Evolutionary conservation across 441 rosid species (phyloP).

Genomic region (Corymbia citriodora): DNA sequence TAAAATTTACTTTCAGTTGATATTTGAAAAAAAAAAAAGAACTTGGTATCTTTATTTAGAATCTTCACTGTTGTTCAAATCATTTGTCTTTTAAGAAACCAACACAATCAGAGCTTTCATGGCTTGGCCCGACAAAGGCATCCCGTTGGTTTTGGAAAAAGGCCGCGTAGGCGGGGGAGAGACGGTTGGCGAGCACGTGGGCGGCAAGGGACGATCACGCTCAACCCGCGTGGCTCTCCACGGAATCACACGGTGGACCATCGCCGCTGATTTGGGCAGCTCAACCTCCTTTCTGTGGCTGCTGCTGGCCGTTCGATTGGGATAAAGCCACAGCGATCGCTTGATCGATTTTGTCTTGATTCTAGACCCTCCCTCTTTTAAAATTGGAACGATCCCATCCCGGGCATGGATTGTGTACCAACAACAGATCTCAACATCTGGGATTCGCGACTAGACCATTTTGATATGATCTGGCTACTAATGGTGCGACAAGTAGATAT

Average conservation of each 20-base stretch:
- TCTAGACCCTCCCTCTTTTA: background rate
- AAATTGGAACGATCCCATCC: background rate
- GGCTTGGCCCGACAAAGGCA: background rate
- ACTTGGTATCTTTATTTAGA: no score
- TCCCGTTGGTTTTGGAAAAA: background rate
- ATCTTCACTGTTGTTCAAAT: no score
- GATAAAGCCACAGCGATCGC: background rate
- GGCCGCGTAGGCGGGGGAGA: background rate
- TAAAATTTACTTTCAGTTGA: no score
- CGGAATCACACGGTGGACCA: background rate
- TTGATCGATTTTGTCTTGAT: background rate
- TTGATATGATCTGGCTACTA: no score
- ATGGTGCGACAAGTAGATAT: background rate
- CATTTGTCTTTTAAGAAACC: no score
- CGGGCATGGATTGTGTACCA: background rate
- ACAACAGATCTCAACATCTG: background rate
- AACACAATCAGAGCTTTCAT: background rate
- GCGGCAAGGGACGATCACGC: background rate
- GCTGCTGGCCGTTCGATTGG: background rate
- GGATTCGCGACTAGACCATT: background rate
- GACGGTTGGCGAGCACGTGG: background rate
- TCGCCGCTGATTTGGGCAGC: background rate
- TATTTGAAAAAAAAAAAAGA: no score
- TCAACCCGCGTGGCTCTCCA: background rate
- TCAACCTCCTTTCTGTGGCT: background rate